Evolutionary conservation across 2,329 filamentous ascomycete genomes (phyloP).

Genomic region (Thelonectria blattea): DNA sequence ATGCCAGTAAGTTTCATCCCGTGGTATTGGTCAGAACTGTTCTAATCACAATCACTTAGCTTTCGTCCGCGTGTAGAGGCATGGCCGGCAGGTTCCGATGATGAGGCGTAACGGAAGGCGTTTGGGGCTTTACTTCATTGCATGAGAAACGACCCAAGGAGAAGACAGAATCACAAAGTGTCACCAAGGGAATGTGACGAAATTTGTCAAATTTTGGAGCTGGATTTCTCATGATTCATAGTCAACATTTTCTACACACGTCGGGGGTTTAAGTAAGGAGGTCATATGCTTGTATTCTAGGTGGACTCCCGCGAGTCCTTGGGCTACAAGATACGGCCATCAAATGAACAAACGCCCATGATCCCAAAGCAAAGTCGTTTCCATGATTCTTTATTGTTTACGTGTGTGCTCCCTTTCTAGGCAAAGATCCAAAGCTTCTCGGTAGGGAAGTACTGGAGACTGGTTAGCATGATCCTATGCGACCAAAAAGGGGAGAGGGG

Average conservation of each 20-base stretch:
- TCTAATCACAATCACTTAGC: slow-evolving; percentile 31
- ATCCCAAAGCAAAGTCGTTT: slow-evolving; percentile 34
- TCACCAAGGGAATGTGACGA: slow-evolving; percentile 4
- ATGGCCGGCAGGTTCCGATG: not conserved
- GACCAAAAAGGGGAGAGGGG: too few species aligned
- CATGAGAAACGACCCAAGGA: slow-evolving; percentile 16
- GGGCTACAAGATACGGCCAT: slow-evolving; percentile 33
- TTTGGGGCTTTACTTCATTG: slow-evolving; percentile 26
- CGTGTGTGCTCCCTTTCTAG: slow-evolving; percentile 44
- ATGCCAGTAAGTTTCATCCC: slow-evolving; percentile 79
- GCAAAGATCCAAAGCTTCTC: slow-evolving; percentile 65
- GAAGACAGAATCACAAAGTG: slow-evolving; percentile 5
- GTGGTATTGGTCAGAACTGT: not conserved
- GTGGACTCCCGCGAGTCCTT: slow-evolving; percentile 27
- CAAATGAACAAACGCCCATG: slow-evolving; percentile 35
- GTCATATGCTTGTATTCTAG: slow-evolving; percentile 36
- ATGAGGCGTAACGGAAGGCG: slow-evolving; percentile 32
- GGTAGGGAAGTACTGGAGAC: slow-evolving; percentile 59
- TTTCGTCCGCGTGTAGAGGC: slow-evolving; percentile 41
- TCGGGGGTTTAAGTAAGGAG: slow-evolving; percentile 5
- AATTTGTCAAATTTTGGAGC: slow-evolving; percentile 13
- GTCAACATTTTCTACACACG: not conserved
- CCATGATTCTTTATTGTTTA: slow-evolving; percentile 27
- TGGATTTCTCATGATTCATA: not conserved
- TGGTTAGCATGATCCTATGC: slow-evolving; percentile 19